Evolutionary conservation across 345 rosid species (phyloP), one percentile per base, ranked within the genome.

Genomic region (Populus tremula): DNA sequence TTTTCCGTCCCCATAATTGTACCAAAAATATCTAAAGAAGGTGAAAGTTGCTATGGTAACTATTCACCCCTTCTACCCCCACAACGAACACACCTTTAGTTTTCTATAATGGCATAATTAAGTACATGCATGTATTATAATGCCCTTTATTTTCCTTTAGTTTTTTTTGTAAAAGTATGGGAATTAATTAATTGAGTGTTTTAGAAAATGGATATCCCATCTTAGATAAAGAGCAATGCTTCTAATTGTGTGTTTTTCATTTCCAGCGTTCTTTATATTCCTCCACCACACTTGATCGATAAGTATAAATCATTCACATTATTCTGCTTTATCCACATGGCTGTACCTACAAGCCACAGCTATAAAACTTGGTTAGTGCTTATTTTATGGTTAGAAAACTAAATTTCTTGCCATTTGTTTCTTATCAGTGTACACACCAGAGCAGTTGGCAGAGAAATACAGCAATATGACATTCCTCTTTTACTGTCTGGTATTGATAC

Each of bases 391-490:
- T 67, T 35, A 65, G 38, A 66, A 67, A 73, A 49, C 20, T 69
- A 61, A 33, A 41, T 43, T 62, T 61, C 20, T 5, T 73, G 23
- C 27, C 41, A 33, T 70, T 69, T 41, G n/a, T 70, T 72, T 59
- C 29, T 38, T 81, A 82, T 78, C 92, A 96, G 99, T 96, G 73
- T 96, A 89, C 87, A 96, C 99, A 54, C 93, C 98, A 0, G 99
- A 93, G 78, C 94, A 96, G 81, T 85, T 96, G 92, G 96, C 91
- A 25, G 99, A 93, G 84, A 96, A 96, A 76, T 96, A 92, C 89
- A 90, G 97, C 86, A 92, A 92, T 81, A 80, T 87, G 47, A 82
- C 94, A 45, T 96, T 96, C 86, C 93, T 96, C 81, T 31, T 93
- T 20, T 93, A 96, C 88, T 92, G 98, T 83, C 80, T 93, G 76